These are phyloP conservation scores for Ministeria vibrans DNA, from an alignment of 78 protist genomes.

Conservation along the genomic window DNA sequence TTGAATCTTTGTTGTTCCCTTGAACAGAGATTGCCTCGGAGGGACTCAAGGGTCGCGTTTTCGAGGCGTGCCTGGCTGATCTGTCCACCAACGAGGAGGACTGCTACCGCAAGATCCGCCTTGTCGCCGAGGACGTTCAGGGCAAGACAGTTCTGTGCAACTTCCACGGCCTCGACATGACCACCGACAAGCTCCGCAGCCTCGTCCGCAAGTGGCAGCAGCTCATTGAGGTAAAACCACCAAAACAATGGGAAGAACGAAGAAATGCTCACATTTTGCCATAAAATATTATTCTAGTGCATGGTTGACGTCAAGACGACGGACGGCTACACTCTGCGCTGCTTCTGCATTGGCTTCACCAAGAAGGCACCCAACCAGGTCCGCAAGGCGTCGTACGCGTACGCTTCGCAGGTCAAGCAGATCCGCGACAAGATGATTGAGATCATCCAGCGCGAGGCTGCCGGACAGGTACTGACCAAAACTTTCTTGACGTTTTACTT, in stretches of 20 bases:
- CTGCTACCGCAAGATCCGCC: slow-evolving; percentile 86
- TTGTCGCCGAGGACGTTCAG: slow-evolving; percentile 90
- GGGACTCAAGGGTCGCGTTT: slow-evolving; percentile 91
- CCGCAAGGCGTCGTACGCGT: slow-evolving; percentile 89
- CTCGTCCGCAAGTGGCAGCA: slow-evolving; percentile 93
- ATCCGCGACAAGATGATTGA: slow-evolving; percentile 93
- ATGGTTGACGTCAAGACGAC: slow-evolving; percentile 73
- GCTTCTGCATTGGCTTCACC: slow-evolving; percentile 97
- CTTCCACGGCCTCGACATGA: slow-evolving; percentile 97
- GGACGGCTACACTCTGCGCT: slow-evolving; percentile 86
- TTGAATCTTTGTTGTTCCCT: background rate
- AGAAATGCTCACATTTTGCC: slow-evolving; percentile 65
- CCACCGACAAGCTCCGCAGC: slow-evolving; percentile 95
- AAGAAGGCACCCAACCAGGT: slow-evolving; percentile 58
- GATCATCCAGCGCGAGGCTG: slow-evolving; percentile 77
- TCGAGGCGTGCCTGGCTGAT: slow-evolving; percentile 93
- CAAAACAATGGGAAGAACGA: slow-evolving; percentile 81
- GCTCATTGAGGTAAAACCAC: slow-evolving; percentile 93
- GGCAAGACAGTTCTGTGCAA: slow-evolving; percentile 84
- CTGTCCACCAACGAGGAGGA: slow-evolving; percentile 85
- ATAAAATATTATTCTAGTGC: no score
- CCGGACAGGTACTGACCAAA: no score
- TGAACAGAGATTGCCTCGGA: slow-evolving; percentile 79
- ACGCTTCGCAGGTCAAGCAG: slow-evolving; percentile 70
- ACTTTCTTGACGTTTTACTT: no score